Evolutionary conservation across 345 rosid genomes (phyloP).

Genomic region (Linum usitatissimum): DNA sequence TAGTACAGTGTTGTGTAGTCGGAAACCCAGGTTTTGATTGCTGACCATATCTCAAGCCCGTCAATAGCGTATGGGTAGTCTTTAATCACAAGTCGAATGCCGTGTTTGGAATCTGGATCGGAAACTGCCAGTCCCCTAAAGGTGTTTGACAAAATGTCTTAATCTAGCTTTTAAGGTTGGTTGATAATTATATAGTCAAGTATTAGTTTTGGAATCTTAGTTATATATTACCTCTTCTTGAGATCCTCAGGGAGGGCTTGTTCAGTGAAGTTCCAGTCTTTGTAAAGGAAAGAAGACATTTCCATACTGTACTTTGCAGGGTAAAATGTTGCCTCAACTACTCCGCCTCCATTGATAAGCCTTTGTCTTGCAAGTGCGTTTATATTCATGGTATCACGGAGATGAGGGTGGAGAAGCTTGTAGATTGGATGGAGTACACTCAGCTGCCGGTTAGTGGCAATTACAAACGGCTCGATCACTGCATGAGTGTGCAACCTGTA

Average conservation of each 20-base stretch:
- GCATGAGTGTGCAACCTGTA: constrained; percentile 65
- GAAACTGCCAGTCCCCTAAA: constrained; percentile 62
- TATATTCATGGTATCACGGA: constrained; percentile 72
- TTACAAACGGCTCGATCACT: constrained; percentile 55
- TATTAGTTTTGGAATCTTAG: neutral
- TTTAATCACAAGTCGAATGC: constrained; percentile 41
- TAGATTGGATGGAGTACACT: constrained; percentile 72
- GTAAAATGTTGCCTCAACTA: constrained; percentile 49
- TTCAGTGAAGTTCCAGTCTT: constrained; percentile 49
- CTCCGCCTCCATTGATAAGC: constrained; percentile 51
- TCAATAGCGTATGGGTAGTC: constrained; percentile 76
- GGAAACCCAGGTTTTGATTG: constrained; percentile 52
- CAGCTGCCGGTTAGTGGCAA: constrained; percentile 65
- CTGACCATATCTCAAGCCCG: constrained; percentile 67
- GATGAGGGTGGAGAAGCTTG: constrained; percentile 69
- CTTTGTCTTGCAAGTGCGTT: constrained; percentile 53
- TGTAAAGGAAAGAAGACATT: constrained; percentile 40
- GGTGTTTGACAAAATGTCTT: neutral
- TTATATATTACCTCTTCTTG: constrained; percentile 43
- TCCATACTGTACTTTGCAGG: constrained; percentile 60
- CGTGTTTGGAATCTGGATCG: constrained; percentile 43
- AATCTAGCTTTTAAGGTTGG: too few relatives aligned
- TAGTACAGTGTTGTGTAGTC: constrained; percentile 48
- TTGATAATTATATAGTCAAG: neutral
- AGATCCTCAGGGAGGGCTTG: constrained; percentile 69